Base-by-base conservation (phyloP, 495 filamentous ascomycete genomes). In the Corynascus novoguineensis region DNA sequence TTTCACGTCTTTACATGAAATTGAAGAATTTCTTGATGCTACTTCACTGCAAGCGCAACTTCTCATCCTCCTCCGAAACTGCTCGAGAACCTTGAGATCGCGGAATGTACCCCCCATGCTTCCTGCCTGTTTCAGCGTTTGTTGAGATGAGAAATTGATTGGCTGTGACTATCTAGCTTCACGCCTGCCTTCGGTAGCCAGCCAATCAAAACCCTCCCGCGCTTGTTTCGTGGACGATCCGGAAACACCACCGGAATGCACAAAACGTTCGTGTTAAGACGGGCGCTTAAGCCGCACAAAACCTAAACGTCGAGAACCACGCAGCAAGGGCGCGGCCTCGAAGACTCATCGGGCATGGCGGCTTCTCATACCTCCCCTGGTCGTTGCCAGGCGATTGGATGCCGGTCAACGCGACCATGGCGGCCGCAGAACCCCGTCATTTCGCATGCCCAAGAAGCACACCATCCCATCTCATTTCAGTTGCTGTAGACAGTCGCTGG, bases 251-350 rank as follows among this genome's bases (percentile, higher is more conserved):
- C 12, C 2, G 5, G 14, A 28, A 19, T 14, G 34, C 50, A 9
- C 8, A 44, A 44, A 53, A 31, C 21, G 17, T 34, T 42, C 44
- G 19, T 4, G 17, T 24, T 17, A 15, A 17, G 17, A 17, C 19
- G 29, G n/a, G 51, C 51, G 51, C 51, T 53, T 53, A 53, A n/a
- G n/a, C n/a, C n/a, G n/a, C 51, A 44, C 51, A 29, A 10, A 31
- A 34, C 34, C 5, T 10, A 10, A 31, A 34, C 34, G 12, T 10
- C 5, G 22, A 17, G 19, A 21, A 19, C 34, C 35, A 53, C 14
- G 21, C 9, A 45, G 37, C 21, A n/a, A 17, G 38, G 38, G 17
- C 14, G 19, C 38, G 38, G 38, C 28, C 53, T 0, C 29, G 42
- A 48, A 24, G 31, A 49, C 3, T 8, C 14, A 34, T 21, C 45